Base-by-base conservation (phyloP, 805 yeast species). In the Nakazawaea anatomiae region DNA sequence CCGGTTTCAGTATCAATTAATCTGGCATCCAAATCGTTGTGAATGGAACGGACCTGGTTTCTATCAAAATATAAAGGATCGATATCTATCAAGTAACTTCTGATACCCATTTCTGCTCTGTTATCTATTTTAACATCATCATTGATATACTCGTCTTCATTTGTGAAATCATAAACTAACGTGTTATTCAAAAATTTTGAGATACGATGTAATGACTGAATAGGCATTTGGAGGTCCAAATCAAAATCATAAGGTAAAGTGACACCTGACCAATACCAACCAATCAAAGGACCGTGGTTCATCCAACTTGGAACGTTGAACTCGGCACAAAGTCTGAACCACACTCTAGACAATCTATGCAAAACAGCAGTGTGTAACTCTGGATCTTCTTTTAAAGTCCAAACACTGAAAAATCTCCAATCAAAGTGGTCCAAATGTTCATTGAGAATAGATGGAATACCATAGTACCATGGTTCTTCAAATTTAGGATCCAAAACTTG, bases 181-280 rank as follows among this genome's bases (percentile, higher is more conserved):
- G 76, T 64, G 55, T 77, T 73, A 53, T 78, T 77, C 56, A 64
- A 74, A 5, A 60, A 54, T 51, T 69, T 66, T 12, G 77, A 76
- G 39, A 80, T 56, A 27, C 59, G 55, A 28, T 51, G 53, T 39
- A 51, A 42, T 11, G 53, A 42, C 39, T 51, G 53, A 39, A 76
- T 68, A 4, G 85, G 77, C 72, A 80, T 72, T 58, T 81, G 87
- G 14, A 80, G 76, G 64, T 81, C 87, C 45, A 77, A 62, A 58
- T 81, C 87, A 50, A 69, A 66, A 60, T 81, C 87, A 83, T 84
- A 81, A 1, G 85, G 85, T 58, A 80, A 72, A 6, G 69, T 64
- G 47, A 73, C 51, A 0, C 86, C 85, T 58, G 79, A 78, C 76
- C 83, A 81, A 53, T 76, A 67, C 76, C 83, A 80, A 6, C 83